These are phyloP conservation scores for Skeletonema marinoi DNA, from an alignment of 108 stramenopile genomes.

Conservation along the genomic window DNA sequence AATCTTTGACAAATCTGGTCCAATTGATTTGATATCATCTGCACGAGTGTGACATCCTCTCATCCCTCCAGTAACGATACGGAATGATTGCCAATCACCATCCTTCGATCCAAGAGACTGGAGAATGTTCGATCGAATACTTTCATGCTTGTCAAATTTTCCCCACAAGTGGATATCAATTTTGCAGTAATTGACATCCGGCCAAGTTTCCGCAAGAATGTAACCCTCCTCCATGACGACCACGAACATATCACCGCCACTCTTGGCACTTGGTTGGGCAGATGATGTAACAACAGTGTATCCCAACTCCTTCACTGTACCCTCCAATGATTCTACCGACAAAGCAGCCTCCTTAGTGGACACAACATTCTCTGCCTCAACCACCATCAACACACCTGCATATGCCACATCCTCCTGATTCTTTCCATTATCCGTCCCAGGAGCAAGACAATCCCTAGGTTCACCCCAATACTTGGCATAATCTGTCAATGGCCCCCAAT, in stretches of 20 bases:
- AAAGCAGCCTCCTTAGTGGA: neutral
- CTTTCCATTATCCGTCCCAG: conserved; percentile 31
- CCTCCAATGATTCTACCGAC: conserved; percentile 21
- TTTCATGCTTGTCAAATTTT: conserved; percentile 38
- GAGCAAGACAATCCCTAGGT: conserved; percentile 31
- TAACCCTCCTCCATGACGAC: conserved; percentile 50
- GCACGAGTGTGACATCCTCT: conserved; percentile 73
- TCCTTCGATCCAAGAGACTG: conserved; percentile 18
- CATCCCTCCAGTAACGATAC: conserved; percentile 85
- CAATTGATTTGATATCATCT: conserved; percentile 71
- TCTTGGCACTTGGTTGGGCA: conserved; percentile 18
- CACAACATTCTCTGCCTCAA: conserved; percentile 64
- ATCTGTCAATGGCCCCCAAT: conserved; percentile 64
- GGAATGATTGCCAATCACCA: conserved; percentile 47
- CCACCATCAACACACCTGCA: conserved; percentile 65
- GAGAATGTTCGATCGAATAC: conserved; percentile 47
- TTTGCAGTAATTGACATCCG: conserved; percentile 50
- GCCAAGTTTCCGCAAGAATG: conserved; percentile 55
- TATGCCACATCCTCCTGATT: conserved; percentile 21
- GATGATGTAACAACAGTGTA: conserved; percentile 40
- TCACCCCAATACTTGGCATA: conserved; percentile 59
- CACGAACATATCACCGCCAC: conserved; percentile 30
- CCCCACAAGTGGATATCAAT: conserved; percentile 50
- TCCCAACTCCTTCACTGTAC: conserved; percentile 16
- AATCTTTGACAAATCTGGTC: conserved; percentile 59